Evolutionary conservation across 2,329 filamentous ascomycete species (phyloP).

Genomic region (Zasmidium cellare): DNA sequence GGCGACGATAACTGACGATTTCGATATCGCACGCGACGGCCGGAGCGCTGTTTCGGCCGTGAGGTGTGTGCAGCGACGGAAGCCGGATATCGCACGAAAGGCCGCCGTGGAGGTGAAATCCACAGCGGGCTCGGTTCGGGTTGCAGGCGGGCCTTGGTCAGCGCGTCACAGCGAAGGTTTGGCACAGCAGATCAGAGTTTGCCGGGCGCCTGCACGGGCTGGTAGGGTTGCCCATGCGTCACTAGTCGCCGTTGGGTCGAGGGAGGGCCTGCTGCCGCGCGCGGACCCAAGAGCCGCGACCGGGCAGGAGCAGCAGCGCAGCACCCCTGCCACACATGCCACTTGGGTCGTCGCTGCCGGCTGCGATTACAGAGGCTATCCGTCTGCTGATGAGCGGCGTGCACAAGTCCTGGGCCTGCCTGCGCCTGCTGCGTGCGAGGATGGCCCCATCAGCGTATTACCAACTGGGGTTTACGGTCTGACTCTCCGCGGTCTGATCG

Average conservation of each 20-base stretch:
- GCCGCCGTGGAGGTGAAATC: no score
- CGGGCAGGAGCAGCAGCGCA: slow-evolving; percentile 1
- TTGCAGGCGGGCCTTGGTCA: slow-evolving; percentile 3
- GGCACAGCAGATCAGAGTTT: slow-evolving; percentile 9
- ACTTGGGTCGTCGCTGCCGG: slow-evolving; percentile 17
- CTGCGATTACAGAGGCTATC: slow-evolving; percentile 14
- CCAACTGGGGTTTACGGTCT: slow-evolving; percentile 8
- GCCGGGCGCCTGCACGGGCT: background rate
- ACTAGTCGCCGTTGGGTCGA: slow-evolving; percentile 3
- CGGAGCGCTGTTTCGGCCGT: background rate
- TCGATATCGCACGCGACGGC: background rate
- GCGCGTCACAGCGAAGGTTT: slow-evolving; percentile 4
- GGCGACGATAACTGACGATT: background rate
- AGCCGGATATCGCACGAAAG: slow-evolving; percentile 1
- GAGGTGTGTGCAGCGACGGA: background rate
- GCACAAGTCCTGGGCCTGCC: slow-evolving; percentile 14
- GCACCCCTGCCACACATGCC: slow-evolving; percentile 8
- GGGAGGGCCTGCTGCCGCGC: slow-evolving; percentile 13
- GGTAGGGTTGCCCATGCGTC: slow-evolving; percentile 14
- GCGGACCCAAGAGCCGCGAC: slow-evolving; percentile 15
- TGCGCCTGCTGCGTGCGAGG: slow-evolving; percentile 5
- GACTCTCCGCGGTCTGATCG: slow-evolving; percentile 12
- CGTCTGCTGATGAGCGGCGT: slow-evolving; percentile 11
- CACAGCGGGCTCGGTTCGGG: background rate
- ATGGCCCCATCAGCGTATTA: slow-evolving; percentile 11